Evolutionary conservation across 306 rosid species (phyloP).

Genomic region (Prunus salicina): DNA sequence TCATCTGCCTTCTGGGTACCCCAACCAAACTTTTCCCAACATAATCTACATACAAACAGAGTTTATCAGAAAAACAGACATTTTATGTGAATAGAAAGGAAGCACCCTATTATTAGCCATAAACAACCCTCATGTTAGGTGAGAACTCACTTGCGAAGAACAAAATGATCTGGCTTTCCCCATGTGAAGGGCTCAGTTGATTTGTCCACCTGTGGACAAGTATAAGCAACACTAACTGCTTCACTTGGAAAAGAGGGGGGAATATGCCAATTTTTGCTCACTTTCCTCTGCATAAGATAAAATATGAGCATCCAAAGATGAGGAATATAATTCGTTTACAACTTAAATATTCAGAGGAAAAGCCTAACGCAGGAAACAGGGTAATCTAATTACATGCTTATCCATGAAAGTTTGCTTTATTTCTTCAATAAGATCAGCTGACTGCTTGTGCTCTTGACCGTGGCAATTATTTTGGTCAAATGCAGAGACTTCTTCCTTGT

Average conservation of each 20-base stretch:
- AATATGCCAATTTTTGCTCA: conserved; percentile 98
- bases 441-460: conserved; percentile 40
- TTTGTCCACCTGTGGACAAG: conserved; percentile 77
- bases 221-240: conserved; percentile 76
- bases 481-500: conserved; percentile 31
- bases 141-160: conserved; percentile 82
- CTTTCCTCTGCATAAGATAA: conserved; percentile 66
- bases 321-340: neutral
- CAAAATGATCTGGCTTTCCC: conserved; percentile 96
- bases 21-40: conserved; percentile 98
- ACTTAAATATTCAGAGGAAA: conserved; percentile 11
- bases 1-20: conserved; percentile 81
- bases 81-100: neutral
- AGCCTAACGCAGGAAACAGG: conserved; percentile 13
- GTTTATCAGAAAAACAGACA: conserved; percentile 9
- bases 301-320: conserved; percentile 3
- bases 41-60: conserved; percentile 55
- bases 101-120: neutral
- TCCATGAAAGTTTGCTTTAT: conserved; percentile 59
- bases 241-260: conserved; percentile 88
- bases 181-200: conserved; percentile 83
- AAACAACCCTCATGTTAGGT: neutral
- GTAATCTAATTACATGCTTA: conserved; percentile 57
- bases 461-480: conserved; percentile 36
- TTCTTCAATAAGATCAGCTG: conserved; percentile 35